These are phyloP conservation scores for Magnolia officinalis DNA, from an alignment of 164 flowering plant genomes.

Conservation along the genomic window DNA sequence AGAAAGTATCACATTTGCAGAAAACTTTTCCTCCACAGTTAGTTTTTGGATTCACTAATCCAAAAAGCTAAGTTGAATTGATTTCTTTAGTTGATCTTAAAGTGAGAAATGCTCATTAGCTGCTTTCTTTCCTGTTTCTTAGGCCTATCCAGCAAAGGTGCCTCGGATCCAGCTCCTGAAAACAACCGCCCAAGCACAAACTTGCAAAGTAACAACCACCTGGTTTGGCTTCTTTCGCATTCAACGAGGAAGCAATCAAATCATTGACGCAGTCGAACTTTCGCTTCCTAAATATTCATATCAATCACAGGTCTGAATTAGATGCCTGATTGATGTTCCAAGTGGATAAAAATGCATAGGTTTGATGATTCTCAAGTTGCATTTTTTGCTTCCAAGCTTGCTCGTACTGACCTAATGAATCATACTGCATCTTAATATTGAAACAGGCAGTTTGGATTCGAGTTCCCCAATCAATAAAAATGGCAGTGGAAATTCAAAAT, in stretches of 20 bases:
- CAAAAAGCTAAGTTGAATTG: too few relatives aligned
- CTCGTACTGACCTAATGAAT: background rate
- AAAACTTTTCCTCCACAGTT: too few relatives aligned
- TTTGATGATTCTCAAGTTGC: background rate
- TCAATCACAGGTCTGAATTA: constrained; percentile 68
- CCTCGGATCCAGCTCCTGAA: constrained; percentile 21
- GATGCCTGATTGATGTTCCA: background rate
- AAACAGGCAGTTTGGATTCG: constrained; percentile 88
- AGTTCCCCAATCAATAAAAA: constrained; percentile 66
- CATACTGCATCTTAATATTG: constrained; percentile 6
- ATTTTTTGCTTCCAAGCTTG: background rate
- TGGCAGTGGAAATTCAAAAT: constrained; percentile 36
- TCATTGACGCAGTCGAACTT: constrained; percentile 73
- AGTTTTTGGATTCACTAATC: too few relatives aligned
- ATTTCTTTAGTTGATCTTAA: background rate
- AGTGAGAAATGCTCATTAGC: background rate
- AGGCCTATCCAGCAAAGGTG: constrained; percentile 68
- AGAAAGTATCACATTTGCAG: too few relatives aligned
- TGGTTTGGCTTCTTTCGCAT: constrained; percentile 88
- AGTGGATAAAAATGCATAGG: background rate
- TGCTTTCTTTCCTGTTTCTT: constrained; percentile 18
- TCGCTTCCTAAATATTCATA: constrained; percentile 74
- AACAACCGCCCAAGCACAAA: constrained; percentile 63
- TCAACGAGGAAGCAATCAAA: constrained; percentile 51
- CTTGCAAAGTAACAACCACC: constrained; percentile 79